Evolutionary conservation across 140 eudicot genomes (phyloP).

Genomic region (Cichorium intybus): DNA sequence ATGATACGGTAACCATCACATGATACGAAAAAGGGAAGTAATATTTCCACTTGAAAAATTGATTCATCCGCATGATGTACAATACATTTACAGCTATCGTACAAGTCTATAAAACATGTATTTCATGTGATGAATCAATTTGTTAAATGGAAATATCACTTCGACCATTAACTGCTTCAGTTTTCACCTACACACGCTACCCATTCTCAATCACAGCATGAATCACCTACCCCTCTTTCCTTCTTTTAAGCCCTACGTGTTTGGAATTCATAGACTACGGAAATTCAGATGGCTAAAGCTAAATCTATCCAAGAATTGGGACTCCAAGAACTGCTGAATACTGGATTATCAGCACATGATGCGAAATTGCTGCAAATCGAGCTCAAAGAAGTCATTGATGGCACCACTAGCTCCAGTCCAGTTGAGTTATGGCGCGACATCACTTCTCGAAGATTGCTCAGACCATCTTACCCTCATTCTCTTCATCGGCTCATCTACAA

Average conservation of each 20-base stretch:
- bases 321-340: slow-evolving; percentile 42
- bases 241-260: background rate
- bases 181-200: background rate
- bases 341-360: slow-evolving; percentile 53
- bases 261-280: background rate
- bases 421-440: slow-evolving; percentile 62
- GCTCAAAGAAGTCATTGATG: slow-evolving; percentile 33
- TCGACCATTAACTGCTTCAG: background rate
- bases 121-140: too few relatives aligned
- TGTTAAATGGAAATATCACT: too few relatives aligned
- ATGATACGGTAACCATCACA: too few relatives aligned
- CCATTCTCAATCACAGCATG: slow-evolving; percentile 18
- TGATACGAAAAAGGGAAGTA: too few relatives aligned
- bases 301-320: slow-evolving; percentile 45
- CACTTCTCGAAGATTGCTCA: slow-evolving; percentile 46
- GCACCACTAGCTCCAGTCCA: slow-evolving; percentile 20
- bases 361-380: slow-evolving; percentile 37
- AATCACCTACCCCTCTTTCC: slow-evolving; percentile 20
- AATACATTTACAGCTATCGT: too few relatives aligned
- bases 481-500: slow-evolving; percentile 69
- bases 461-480: slow-evolving; percentile 61
- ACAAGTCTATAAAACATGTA: too few relatives aligned
- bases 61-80: too few relatives aligned
- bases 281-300: slow-evolving; percentile 26
- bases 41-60: too few relatives aligned